Percentiles rank a stretch among this genome's conserved stretches.
phyloP scores from a whole-genome alignment of 2,329 filamentous ascomycete species.

The Cladosporium velox region DNA sequence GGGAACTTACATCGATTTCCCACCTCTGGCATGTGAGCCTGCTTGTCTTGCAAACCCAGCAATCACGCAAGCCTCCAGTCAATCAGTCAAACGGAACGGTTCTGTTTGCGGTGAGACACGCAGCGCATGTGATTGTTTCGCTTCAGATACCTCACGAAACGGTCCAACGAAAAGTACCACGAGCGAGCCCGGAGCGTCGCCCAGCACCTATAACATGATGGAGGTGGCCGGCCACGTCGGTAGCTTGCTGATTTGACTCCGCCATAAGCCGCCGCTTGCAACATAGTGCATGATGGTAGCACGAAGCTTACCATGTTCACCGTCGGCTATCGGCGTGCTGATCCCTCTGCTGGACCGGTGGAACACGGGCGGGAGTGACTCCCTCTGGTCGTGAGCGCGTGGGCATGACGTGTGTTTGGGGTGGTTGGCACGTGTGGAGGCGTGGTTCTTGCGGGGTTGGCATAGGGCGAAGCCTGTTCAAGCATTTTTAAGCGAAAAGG shows the following conservation, averaged over 20 bases:
- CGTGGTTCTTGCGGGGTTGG: neutral
- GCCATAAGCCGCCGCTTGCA: conserved; percentile 16
- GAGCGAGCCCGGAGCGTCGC: neutral
- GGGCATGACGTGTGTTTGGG: conserved; percentile 9
- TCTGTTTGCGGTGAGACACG: conserved; percentile 11
- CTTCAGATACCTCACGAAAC: neutral
- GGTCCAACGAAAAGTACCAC: neutral
- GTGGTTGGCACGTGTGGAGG: conserved; percentile 5
- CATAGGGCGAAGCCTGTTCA: conserved; percentile 14
- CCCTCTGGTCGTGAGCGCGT: neutral
- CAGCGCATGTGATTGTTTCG: conserved; percentile 1
- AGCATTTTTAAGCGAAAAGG: conserved; percentile 12
- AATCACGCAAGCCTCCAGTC: conserved; percentile 11
- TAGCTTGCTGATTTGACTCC: neutral
- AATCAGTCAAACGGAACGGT: neutral
- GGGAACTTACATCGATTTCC: conserved; percentile 1
- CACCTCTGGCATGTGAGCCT: neutral
- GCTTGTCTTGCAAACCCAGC: neutral
- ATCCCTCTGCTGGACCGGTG: neutral
- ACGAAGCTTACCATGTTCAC: conserved; percentile 6
- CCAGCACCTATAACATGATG: conserved; percentile 5
- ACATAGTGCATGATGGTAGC: conserved; percentile 12
- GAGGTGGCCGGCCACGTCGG: neutral
- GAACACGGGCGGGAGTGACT: neutral
- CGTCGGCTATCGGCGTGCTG: neutral